Evolutionary conservation across 2,329 filamentous ascomycete species (phyloP), one percentile per base, ranked within the genome.

Genomic region (Incumbomyces delicatus): DNA sequence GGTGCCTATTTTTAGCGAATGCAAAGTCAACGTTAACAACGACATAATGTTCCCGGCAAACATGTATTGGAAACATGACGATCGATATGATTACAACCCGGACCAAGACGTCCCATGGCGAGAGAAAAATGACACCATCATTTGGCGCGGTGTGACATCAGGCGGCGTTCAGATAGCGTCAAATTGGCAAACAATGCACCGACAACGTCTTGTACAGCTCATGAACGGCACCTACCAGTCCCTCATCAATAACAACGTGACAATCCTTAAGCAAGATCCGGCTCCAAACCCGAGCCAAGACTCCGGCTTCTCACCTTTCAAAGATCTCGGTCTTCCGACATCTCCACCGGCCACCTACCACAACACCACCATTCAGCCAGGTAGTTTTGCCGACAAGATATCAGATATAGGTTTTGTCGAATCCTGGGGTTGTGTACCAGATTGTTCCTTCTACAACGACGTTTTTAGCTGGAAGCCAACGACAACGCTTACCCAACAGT

Each of bases 31-130:
- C 14, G 74, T 81, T 52, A 84, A 85, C 66, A 84, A 81, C 58
- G 81, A 85, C 53, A 83, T 85, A 50, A 68, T 84, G 12, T 74
- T 85, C 13, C 81, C 81, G 0, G 78, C 81, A 1, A 78, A 80
- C 41, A 82, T 83, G 73, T 84, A 84, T 57, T 74, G 80, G 51
- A 71, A 70, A 14, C 63, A 73, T 7, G 75, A 82, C 56, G 66
- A 69, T 6, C 72, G 75, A 38, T 83, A 83, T 61, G 73, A 71
- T 1, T 80, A 80, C 44, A 73, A 76, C 44, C 60, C 68, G 6
- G 63, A 63, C 7, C 74, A 74, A 47, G 80, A 81, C 37, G 66
- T 74, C 11, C 60, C 66, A 4, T 84, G 81, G 81, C 62, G 68
- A 3, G 60, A 71, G 30, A 85, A 85, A 62, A 64, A 64, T 22